phyloP scores from a whole-genome alignment of 345 rosid genomes.

The Physaria fendleri region DNA sequence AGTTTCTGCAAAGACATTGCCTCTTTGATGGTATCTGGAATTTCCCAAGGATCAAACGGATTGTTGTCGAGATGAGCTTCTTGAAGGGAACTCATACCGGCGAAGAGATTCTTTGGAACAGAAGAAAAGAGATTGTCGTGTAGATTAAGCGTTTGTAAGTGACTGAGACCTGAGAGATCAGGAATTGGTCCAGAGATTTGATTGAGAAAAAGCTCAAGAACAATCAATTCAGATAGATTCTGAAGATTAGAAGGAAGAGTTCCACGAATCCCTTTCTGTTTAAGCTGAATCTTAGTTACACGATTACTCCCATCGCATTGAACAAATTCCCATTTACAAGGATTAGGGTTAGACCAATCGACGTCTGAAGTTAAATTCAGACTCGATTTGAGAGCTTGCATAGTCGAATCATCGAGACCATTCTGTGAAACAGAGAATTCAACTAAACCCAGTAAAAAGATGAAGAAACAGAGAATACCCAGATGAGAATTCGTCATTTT shows the following conservation, averaged over 20 bases:
- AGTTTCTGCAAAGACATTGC: slow-evolving; percentile 44
- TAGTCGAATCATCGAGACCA: slow-evolving; percentile 19
- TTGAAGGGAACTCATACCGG: slow-evolving; percentile 40
- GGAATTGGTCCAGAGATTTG: slow-evolving; percentile 46
- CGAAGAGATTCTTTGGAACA: slow-evolving; percentile 52
- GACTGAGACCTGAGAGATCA: slow-evolving; percentile 43
- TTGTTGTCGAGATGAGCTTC: slow-evolving; percentile 40
- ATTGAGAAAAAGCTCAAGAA: slow-evolving; percentile 48
- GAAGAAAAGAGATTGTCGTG: slow-evolving; percentile 44
- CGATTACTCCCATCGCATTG: slow-evolving; percentile 28
- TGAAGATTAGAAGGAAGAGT: slow-evolving; percentile 52
- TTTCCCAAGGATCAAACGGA: slow-evolving; percentile 41
- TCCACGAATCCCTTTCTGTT: slow-evolving; percentile 31
- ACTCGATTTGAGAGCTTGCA: slow-evolving; percentile 31
- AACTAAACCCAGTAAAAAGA: not conserved
- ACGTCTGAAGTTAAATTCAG: slow-evolving; percentile 34
- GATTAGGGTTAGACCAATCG: slow-evolving; percentile 58
- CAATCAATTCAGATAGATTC: slow-evolving; percentile 35
- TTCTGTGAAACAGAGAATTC: slow-evolving; percentile 14
- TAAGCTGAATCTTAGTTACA: slow-evolving; percentile 56
- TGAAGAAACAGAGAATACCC: slow-evolving; percentile 28
- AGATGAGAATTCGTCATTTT: slow-evolving; percentile 28
- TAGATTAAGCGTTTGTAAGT: slow-evolving; percentile 30
- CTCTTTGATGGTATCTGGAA: slow-evolving; percentile 41
- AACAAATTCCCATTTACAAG: slow-evolving; percentile 53